Evolutionary conservation across 2,329 filamentous ascomycete genomes (phyloP), one percentile per base, ranked within the genome.

Genomic region (Akanthomyces dipterigenus): DNA sequence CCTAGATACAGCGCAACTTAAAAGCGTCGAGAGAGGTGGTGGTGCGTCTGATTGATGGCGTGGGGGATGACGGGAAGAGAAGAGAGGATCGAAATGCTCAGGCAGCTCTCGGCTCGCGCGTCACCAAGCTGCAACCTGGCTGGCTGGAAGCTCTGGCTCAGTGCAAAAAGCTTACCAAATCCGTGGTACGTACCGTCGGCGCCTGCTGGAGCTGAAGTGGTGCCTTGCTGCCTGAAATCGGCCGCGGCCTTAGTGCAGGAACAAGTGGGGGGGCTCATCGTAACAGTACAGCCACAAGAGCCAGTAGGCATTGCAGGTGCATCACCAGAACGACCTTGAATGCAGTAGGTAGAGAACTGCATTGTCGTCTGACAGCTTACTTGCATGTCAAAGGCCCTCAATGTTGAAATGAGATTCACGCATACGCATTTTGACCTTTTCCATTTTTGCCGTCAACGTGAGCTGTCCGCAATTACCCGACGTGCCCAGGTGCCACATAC

Each of bases 61-160:
- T 65, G 56, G 70, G 65, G 65, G 67, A 65, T 66, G 65, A 59
- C 38, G 62, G 45, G 64, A 34, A 48, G 14, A 22, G 36, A 55
- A 48, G 54, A 38, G 63, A 63, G 63, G 63, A 50, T 64, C 64
- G 63, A 65, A 64, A 70, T 43, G 69, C 72, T 73, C 75, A 77
- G 76, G 76, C 76, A 77, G 75, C 76, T 77, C 70, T 69, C 66
- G 67, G 70, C 70, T 73, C 75, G 75, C 74, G 75, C 73, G 75
- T 77, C 74, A 76, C 72, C 69, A 68, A 66, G 58, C 62, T 55
- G 55, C 55, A 60, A 49, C 48, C 57, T 60, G 57, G 57, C 48
- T 53, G 57, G 57, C 57, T 53, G 48, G 46, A 18, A 48, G 58
- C 58, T 42, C 42, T 59, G 46, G 34, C 31, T 14, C n/a, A 16